A percentile compares a stretch with the other conserved stretches of the same genome.
phyloP scores from a whole-genome alignment of 495 filamentous ascomycete genomes.

The Tuber aestivum region DNA sequence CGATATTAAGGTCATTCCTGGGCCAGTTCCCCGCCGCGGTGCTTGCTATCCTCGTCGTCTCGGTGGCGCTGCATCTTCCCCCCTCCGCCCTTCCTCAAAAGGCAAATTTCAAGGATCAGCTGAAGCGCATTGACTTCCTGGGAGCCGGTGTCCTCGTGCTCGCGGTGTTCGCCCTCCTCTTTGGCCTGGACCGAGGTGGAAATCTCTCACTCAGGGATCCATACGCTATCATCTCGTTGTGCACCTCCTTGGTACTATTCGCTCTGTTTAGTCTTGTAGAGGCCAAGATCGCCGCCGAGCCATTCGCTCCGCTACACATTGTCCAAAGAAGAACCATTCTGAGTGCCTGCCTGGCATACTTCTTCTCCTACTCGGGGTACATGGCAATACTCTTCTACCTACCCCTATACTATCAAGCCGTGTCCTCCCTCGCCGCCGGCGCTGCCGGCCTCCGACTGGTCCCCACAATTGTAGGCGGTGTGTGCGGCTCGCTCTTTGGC shows the following conservation, averaged over 20 bases:
- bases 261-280: conserved; percentile 65
- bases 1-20: conserved; percentile 58
- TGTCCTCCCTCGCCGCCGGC: conserved; percentile 60
- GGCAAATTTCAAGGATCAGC: conserved; percentile 49
- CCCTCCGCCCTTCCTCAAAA: conserved; percentile 45
- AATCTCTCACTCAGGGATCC: conserved; percentile 63
- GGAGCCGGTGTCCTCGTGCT: conserved; percentile 65
- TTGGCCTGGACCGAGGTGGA: conserved; percentile 72
- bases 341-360: conserved; percentile 65
- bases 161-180: conserved; percentile 64
- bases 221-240: conserved; percentile 56
- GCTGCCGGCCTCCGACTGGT: conserved; percentile 61
- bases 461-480: conserved; percentile 59
- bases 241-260: conserved; percentile 57
- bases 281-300: conserved; percentile 62
- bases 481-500: conserved; percentile 62
- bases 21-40: conserved; percentile 65
- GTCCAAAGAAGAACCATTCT: conserved; percentile 66
- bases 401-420: conserved; percentile 74
- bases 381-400: conserved; percentile 66
- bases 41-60: conserved; percentile 60
- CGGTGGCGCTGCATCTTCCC: conserved; percentile 60
- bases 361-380: conserved; percentile 66
- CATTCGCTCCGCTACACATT: conserved; percentile 74
- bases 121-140: conserved; percentile 71